These are phyloP conservation scores for Aegilops longissima DNA, from an alignment of 176 grass and related monocot genomes.

Conservation along the genomic window DNA sequence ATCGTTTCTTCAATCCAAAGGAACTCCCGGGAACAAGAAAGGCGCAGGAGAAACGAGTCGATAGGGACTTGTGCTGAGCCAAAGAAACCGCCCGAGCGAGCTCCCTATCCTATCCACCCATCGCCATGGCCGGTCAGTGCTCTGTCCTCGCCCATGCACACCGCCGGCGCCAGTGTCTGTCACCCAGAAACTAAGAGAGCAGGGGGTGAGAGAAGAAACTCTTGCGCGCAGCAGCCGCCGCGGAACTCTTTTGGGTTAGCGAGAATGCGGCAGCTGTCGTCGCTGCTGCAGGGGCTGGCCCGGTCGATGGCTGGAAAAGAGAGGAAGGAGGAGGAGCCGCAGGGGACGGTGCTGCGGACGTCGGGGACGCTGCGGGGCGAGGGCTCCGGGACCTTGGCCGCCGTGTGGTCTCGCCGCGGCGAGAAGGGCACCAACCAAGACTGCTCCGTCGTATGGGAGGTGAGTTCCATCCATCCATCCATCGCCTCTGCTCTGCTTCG, in stretches of 20 bases:
- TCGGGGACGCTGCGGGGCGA: slow-evolving; percentile 61
- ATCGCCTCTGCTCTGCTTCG: background rate
- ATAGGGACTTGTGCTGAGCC: background rate
- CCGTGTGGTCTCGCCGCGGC: slow-evolving; percentile 76
- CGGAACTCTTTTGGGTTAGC: too few species aligned
- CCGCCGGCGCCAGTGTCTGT: background rate
- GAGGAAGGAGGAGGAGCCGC: slow-evolving; percentile 18
- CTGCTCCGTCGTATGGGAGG: slow-evolving; percentile 94
- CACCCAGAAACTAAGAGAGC: too few species aligned
- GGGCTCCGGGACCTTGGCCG: slow-evolving; percentile 55
- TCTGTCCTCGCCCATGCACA: slow-evolving; percentile 14
- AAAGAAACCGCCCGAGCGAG: background rate
- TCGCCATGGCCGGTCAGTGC: slow-evolving; percentile 16
- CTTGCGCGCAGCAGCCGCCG: background rate
- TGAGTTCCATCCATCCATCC: background rate
- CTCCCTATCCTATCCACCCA: background rate
- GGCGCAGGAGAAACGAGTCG: slow-evolving; percentile 14
- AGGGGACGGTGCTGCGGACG: slow-evolving; percentile 47
- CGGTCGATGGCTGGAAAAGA: slow-evolving; percentile 65
- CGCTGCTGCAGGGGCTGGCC: slow-evolving; percentile 72
- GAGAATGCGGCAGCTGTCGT: slow-evolving; percentile 79
- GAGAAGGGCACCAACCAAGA: slow-evolving; percentile 97
- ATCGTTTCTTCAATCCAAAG: slow-evolving; percentile 26
- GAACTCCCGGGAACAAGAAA: background rate
- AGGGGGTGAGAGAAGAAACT: background rate